These are phyloP conservation scores for Rubia balearica DNA, from an alignment of 305 asterid genomes.

Conservation along the genomic window DNA sequence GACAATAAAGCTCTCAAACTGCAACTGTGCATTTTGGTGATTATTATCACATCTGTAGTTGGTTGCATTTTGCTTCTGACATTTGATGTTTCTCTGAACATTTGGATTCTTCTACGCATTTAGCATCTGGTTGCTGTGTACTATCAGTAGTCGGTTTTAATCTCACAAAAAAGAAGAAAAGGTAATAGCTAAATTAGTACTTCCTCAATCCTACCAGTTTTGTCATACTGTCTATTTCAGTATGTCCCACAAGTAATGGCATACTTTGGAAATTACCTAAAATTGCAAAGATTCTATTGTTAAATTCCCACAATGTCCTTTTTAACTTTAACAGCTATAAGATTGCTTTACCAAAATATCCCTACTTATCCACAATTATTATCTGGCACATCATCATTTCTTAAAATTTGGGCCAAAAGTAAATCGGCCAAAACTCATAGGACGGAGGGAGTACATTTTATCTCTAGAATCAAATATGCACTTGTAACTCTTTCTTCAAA, in stretches of 20 bases:
- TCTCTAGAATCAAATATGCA: not conserved
- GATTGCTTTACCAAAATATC: no score
- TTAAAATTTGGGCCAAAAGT: not conserved
- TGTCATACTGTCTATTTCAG: no score
- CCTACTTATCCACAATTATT: no score
- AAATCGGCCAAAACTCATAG: no score
- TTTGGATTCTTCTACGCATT: not conserved
- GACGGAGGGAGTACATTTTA: not conserved
- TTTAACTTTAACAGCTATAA: no score
- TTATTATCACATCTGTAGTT: not conserved
- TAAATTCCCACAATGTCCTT: no score
- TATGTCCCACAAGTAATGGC: no score
- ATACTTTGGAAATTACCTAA: no score
- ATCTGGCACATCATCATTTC: no score
- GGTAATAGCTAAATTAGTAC: not conserved
- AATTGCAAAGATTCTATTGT: no score
- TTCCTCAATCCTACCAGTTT: no score
- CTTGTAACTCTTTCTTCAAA: not conserved
- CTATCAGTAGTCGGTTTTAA: not conserved
- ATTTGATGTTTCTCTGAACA: not conserved
- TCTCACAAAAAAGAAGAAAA: not conserved
- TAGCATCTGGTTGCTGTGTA: not conserved
- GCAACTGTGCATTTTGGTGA: not conserved
- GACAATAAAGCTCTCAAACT: not conserved
- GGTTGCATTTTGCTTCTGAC: not conserved